These are phyloP conservation scores for Barnettozyma pratensis DNA, from an alignment of 805 yeast species.

Conservation along the genomic window DNA sequence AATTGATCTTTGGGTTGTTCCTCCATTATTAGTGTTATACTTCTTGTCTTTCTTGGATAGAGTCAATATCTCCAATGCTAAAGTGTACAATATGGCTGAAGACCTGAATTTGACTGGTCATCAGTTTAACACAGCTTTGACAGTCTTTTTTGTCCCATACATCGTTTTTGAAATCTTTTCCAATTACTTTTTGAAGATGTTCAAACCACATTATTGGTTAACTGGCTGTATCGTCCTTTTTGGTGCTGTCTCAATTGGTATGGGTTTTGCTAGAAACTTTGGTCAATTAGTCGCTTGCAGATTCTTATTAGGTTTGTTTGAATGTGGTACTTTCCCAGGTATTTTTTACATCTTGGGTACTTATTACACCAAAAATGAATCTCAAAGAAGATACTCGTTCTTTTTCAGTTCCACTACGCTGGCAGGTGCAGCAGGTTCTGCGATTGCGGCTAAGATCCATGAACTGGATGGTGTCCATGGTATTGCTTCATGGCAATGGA, in stretches of 20 bases:
- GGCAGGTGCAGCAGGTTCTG: constrained; percentile 54
- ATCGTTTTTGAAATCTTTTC: constrained; percentile 33
- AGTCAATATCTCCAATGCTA: constrained; percentile 79
- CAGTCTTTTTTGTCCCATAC: constrained; percentile 46
- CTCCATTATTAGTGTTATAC: constrained; percentile 71
- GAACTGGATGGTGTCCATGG: constrained; percentile 41
- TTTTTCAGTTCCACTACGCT: constrained; percentile 49
- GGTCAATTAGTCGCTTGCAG: constrained; percentile 45
- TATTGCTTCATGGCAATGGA: constrained; percentile 44
- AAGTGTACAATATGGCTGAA: constrained; percentile 58
- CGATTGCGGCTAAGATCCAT: constrained; percentile 42
- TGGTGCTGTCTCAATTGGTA: constrained; percentile 40
- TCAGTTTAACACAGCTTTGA: constrained; percentile 40
- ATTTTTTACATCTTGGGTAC: constrained; percentile 43
- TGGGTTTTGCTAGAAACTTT: constrained; percentile 38
- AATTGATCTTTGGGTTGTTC: constrained; percentile 63
- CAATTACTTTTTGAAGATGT: constrained; percentile 33
- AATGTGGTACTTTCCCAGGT: constrained; percentile 49
- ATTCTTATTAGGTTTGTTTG: constrained; percentile 48
- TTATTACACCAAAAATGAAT: constrained; percentile 43
- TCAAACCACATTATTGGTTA: constrained; percentile 36
- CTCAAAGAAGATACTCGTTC: constrained; percentile 42
- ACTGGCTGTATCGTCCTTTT: constrained; percentile 28
- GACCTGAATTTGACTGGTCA: constrained; percentile 44
- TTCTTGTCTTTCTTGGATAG: constrained; percentile 76